These are phyloP conservation scores for Exophiala mesophila DNA, from an alignment of 2,329 filamentous ascomycete genomes.

Conservation along the genomic window DNA sequence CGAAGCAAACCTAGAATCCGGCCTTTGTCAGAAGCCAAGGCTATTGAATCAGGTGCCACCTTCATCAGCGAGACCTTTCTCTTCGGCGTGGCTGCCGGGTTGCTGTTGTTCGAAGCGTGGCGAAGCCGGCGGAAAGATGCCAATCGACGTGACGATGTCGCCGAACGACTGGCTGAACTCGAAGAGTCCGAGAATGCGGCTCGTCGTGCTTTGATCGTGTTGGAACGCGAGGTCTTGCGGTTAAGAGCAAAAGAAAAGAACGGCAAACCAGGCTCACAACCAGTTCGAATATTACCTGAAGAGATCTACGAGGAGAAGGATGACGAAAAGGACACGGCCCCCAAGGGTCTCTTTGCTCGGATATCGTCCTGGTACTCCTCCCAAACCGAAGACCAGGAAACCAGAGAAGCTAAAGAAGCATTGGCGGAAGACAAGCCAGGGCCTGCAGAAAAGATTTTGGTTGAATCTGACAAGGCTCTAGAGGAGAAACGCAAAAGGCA, in stretches of 20 bases:
- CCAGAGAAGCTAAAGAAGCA: conserved; percentile 31
- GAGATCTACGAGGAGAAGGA: conserved; percentile 37
- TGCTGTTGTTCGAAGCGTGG: conserved; percentile 61
- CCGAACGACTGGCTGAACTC: conserved; percentile 54
- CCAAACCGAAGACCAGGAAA: conserved; percentile 30
- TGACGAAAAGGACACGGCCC: conserved; percentile 26
- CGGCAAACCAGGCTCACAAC: conserved; percentile 13
- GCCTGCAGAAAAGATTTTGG: conserved; percentile 25
- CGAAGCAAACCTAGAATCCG: conserved; percentile 51
- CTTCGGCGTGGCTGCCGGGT: conserved; percentile 57
- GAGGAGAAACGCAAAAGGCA: conserved; percentile 27
- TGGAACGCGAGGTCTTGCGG: conserved; percentile 44
- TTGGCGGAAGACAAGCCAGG: conserved; percentile 26
- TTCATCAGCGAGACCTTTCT: conserved; percentile 65
- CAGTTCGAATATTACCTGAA: conserved; percentile 37
- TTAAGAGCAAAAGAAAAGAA: conserved; percentile 36
- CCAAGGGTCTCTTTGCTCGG: conserved; percentile 32
- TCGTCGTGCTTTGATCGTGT: conserved; percentile 37
- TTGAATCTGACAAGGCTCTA: conserved; percentile 32
- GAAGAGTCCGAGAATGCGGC: conserved; percentile 46
- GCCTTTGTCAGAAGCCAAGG: conserved; percentile 61
- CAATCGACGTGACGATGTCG: conserved; percentile 55
- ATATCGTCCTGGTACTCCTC: conserved; percentile 33
- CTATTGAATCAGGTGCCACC: conserved; percentile 64
- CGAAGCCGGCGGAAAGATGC: conserved; percentile 57